Base-by-base conservation (phyloP, 2,329 filamentous ascomycete genomes). In the Ascochyta pisi region DNA sequence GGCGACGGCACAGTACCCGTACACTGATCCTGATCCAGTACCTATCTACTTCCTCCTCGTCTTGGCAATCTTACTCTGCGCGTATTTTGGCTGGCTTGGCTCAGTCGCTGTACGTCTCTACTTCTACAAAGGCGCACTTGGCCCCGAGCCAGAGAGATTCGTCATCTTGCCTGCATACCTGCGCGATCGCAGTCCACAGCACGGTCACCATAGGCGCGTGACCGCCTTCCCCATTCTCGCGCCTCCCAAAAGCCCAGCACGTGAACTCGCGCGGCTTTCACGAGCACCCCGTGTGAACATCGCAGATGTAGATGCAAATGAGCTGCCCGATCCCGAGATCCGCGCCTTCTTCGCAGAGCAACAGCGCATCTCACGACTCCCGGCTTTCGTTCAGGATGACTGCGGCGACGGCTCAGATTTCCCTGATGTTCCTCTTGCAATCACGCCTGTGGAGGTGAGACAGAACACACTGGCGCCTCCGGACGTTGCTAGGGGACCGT, bases 381-480 rank as follows among this genome's bases (percentile, higher is more conserved):
- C 68, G 1, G 53, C 64, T 1, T 73, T 71, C 26, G 61, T 62
- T 9, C 65, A 68, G 40, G 70, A 73, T 35, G 70, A 73, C 46
- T 71, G 70, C 35, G 70, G 70, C 8, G 67, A 71, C 50, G 70
- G 68, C 2, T 52, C 48, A 0, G 54, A 64, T 2, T 73, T 73
- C 34, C 69, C 69, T 3, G 55, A 63, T 15, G 43, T 73, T 2
- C 61, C 58, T 1, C 40, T 63, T 3, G 65, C 63, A 3, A 53
- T 51, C 34, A 40, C 34, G 9, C 61, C 58, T 4, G 53, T 59
- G 19, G 57, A 57, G 19, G 22, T 8, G 34, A 54, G 38, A 26
- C 45, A 38, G 24, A 45, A 23, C 6, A 27, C 27, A 6, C 9
- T 22, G 16, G 16, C n/a, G 0, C 29, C n/a, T 7, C n/a, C 33